Percentiles rank a stretch among this genome's conserved stretches.
Evolutionary conservation across 345 rosid species (phyloP).

Genomic region (Acer campestre): DNA sequence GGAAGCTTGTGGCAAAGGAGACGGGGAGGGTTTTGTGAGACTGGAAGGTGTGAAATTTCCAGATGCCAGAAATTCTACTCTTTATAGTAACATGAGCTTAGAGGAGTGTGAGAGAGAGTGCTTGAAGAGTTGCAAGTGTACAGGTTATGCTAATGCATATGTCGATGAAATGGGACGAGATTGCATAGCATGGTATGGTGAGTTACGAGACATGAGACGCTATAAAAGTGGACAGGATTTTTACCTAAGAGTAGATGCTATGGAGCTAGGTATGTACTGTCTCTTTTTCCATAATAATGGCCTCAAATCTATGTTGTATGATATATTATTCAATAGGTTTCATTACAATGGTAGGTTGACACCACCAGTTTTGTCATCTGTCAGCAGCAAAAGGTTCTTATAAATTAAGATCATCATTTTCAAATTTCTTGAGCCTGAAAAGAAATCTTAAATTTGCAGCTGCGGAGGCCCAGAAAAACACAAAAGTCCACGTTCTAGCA

Average conservation of each 20-base stretch:
- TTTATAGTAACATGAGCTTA: too few relatives aligned
- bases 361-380: too few relatives aligned
- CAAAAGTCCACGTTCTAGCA: neutral
- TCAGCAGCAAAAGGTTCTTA: too few relatives aligned
- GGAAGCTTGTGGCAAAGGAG: neutral
- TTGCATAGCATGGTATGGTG: neutral
- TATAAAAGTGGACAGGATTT: conserved; percentile 6
- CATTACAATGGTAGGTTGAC: too few relatives aligned
- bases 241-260: conserved; percentile 7
- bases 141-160: neutral
- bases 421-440: too few relatives aligned
- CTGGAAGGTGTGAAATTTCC: too few relatives aligned
- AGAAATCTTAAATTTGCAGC: too few relatives aligned
- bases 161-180: neutral
- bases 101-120: neutral
- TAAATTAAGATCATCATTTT: too few relatives aligned
- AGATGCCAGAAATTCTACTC: too few relatives aligned
- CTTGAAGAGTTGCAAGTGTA: conserved; percentile 10
- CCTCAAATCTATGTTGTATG: neutral
- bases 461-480: too few relatives aligned
- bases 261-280: neutral
- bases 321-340: too few relatives aligned
- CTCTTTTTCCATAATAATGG: neutral
- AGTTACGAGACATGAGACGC: neutral
- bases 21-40: neutral